Conservation (phyloP, 129 eudicot species). For the Arctium lappa region DNA sequence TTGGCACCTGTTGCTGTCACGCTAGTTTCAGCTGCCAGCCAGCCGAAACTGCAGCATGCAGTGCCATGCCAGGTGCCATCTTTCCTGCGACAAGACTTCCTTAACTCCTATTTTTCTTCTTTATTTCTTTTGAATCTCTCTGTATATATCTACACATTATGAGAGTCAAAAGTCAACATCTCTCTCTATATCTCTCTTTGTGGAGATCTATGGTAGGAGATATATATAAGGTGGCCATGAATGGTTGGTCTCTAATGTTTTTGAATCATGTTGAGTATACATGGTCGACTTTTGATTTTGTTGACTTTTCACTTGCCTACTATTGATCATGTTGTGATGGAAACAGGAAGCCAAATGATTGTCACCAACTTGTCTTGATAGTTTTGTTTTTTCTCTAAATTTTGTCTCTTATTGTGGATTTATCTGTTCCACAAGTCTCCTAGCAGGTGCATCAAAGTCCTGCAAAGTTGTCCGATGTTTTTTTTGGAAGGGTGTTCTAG, state of each 20-base stretch:
- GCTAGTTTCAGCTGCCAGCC: neutral
- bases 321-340: conserved; percentile 17
- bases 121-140: conserved; percentile 5
- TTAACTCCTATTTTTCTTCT: conserved; percentile 15
- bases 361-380: conserved; percentile 18
- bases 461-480: no score
- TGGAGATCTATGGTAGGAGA: neutral
- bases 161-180: neutral
- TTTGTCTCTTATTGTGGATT: neutral
- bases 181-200: neutral
- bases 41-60: neutral
- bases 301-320: conserved; percentile 10
- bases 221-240: neutral
- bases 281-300: conserved; percentile 13
- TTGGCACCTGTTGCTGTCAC: conserved; percentile 21
- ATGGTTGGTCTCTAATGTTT: conserved; percentile 9
- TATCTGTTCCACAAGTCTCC: no score
- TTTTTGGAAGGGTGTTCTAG: no score
- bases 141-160: neutral
- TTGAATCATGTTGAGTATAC: conserved; percentile 2
- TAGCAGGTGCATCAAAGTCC: no score
- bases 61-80: conserved; percentile 36
- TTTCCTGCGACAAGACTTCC: conserved; percentile 56
- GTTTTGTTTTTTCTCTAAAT: neutral
- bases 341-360: conserved; percentile 26